These are phyloP conservation scores for Pleurotus sapidus DNA, from an alignment of 768 basidiomycete genomes.

Conservation along the genomic window DNA sequence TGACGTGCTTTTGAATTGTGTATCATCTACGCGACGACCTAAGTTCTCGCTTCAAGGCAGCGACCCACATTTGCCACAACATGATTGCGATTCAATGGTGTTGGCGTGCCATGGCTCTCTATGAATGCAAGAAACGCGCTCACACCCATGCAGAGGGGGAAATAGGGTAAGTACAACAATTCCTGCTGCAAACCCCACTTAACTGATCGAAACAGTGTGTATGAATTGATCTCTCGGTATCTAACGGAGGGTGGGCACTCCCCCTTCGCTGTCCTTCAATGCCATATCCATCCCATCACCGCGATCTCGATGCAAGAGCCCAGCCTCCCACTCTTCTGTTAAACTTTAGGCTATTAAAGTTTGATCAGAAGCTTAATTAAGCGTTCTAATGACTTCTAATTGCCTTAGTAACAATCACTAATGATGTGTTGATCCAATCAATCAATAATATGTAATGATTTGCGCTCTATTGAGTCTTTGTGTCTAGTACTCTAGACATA, in stretches of 20 bases:
- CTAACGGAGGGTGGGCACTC: neutral
- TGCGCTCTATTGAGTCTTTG: neutral
- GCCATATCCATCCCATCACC: neutral
- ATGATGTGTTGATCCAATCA: neutral
- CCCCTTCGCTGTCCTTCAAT: neutral
- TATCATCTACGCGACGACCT: slow-evolving; percentile 3
- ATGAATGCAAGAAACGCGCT: neutral
- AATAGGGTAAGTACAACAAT: neutral
- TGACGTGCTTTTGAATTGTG: slow-evolving; percentile 2
- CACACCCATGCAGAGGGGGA: neutral
- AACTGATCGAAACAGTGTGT: neutral
- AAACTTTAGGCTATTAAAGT: too few species aligned
- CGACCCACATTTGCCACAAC: neutral
- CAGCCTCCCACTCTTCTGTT: slow-evolving; percentile 6
- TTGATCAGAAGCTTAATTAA: too few species aligned
- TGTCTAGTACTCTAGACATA: neutral
- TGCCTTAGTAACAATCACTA: neutral
- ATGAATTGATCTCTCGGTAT: neutral
- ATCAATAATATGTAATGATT: neutral
- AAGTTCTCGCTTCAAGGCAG: neutral
- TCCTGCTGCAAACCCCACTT: too few species aligned
- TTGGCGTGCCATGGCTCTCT: neutral
- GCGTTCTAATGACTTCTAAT: too few species aligned
- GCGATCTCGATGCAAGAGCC: slow-evolving; percentile 4
- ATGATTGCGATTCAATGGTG: slow-evolving; percentile 6